phyloP scores from a whole-genome alignment of 352 stramenopile genomes.

The Phytophthora kernoviae region DNA sequence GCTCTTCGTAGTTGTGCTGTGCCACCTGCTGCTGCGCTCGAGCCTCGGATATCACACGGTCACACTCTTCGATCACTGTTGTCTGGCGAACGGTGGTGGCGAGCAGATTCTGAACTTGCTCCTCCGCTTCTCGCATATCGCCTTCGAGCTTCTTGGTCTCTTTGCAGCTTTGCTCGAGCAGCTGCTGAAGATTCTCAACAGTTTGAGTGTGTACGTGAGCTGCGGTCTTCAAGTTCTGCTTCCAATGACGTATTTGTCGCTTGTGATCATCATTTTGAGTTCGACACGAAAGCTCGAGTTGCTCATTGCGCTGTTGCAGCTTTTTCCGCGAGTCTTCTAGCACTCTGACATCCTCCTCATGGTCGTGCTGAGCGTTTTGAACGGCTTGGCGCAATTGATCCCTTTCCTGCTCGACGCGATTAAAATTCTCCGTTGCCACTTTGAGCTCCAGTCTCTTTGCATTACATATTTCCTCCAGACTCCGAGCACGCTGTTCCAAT shows the following conservation, averaged over 20 bases:
- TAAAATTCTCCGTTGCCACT: slow-evolving; percentile 19
- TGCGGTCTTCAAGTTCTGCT: slow-evolving; percentile 28
- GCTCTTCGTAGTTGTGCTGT: slow-evolving; percentile 48
- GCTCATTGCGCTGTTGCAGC: slow-evolving; percentile 34
- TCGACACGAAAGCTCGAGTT: slow-evolving; percentile 42
- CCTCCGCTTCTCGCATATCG: slow-evolving; percentile 38
- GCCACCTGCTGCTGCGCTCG: slow-evolving; percentile 42
- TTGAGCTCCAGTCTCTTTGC: slow-evolving; percentile 36
- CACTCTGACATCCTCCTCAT: slow-evolving; percentile 29
- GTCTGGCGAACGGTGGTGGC: slow-evolving; percentile 70
- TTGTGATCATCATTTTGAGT: slow-evolving; percentile 28
- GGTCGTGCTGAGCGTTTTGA: slow-evolving; percentile 35
- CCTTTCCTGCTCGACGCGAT: slow-evolving; percentile 35
- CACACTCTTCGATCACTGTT: slow-evolving; percentile 76
- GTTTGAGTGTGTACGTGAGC: slow-evolving; percentile 36
- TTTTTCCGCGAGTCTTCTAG: slow-evolving; percentile 29
- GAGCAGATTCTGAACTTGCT: slow-evolving; percentile 57
- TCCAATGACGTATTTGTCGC: slow-evolving; percentile 39
- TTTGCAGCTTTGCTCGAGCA: slow-evolving; percentile 33
- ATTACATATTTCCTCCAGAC: slow-evolving; percentile 43
- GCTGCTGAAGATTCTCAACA: slow-evolving; percentile 22
- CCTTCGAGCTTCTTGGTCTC: slow-evolving; percentile 35
- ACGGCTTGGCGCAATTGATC: slow-evolving; percentile 40
- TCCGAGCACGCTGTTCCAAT: slow-evolving; percentile 51
- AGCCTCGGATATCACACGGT: slow-evolving; percentile 55